Conservation (phyloP, 805 yeast genomes). For the Clavispora asparagi region DNA sequence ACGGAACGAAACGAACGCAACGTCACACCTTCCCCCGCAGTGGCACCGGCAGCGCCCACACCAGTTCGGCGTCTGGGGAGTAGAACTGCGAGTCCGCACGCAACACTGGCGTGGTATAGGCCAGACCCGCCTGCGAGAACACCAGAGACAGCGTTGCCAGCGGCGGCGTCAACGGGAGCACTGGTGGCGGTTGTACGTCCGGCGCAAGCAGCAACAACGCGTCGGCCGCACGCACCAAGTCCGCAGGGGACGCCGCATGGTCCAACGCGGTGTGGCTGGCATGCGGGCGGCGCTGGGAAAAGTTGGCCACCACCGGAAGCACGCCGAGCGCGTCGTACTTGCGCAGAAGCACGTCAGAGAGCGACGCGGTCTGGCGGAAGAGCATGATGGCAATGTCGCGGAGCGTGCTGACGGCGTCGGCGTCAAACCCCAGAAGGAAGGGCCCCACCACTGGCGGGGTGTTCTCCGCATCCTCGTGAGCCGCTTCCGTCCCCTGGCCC, state of each 20-base stretch:
- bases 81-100: conserved; percentile 6
- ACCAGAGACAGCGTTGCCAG: conserved; percentile 37
- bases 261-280: conserved; percentile 10
- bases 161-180: conserved; percentile 35
- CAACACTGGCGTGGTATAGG: conserved; percentile 14
- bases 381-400: conserved; percentile 41
- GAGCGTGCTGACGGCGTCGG: conserved; percentile 30
- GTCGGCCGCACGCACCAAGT: conserved; percentile 13
- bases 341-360: conserved; percentile 48
- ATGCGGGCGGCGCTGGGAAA: conserved; percentile 13
- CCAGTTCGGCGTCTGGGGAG: conserved; percentile 7
- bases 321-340: conserved; percentile 52
- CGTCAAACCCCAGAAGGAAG: conserved; percentile 44
- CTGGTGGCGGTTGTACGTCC: conserved; percentile 1
- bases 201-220: conserved; percentile 7
- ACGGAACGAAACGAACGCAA: too few species aligned
- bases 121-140: conserved; percentile 22
- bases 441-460: conserved; percentile 41
- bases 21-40: not conserved
- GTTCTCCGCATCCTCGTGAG: conserved; percentile 31
- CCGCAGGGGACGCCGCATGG: conserved; percentile 7
- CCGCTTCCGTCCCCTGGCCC: not conserved
- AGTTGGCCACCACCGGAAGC: conserved; percentile 39
- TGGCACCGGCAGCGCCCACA: conserved; percentile 15
- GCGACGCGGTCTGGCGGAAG: conserved; percentile 37